Evolutionary conservation across 1,139 yeast species (phyloP), one percentile per base, ranked within the genome.

Genomic region (Magnusiomyces magnusii): DNA sequence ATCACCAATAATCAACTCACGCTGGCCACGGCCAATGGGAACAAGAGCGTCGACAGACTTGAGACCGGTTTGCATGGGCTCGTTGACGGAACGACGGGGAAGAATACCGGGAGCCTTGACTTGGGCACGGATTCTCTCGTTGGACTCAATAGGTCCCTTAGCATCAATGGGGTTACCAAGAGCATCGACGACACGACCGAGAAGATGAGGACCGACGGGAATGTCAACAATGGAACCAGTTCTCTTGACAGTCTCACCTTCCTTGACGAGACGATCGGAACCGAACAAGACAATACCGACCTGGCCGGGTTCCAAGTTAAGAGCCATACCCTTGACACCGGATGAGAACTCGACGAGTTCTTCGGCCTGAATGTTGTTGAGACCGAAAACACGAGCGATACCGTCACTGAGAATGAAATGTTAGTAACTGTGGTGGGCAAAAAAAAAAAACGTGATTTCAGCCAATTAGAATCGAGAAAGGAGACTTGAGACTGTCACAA

Each of bases 241-340:
- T 86, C 99, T 92, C 88, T 93, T 95, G 76, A 93, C 99, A 76
- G 96, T 86, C 81, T 95, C 97, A 82, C 99, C 99, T 83, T 95
- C 98, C 83, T 91, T 92, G 79, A 95, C 98, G 70, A 86, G 84
- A 79, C 97, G 86, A 80, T 95, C 99, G 68, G 98, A 92, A 83
- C 99, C 99, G 84, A 95, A 95, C 81, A 95, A 84, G 82, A 95
- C 99, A 76, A 93, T 85, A 89, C 99, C 99, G 79, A 95, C 99
- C 82, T 93, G 98, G 78, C 96, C 97, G 72, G 99, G 96, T 82
- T 95, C 99, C 86, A 95, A 88, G 87, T 95, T 95, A 78, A 95
- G 85, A 75, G 99, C 99, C 99, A 95, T 95, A 87, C 99, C 99
- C 82, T 92, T 91, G 74, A 93, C 98, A 84, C 99, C 99, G 63